Evolutionary conservation across 352 stramenopile species (phyloP).

Genomic region (Sclerospora graminicola): DNA sequence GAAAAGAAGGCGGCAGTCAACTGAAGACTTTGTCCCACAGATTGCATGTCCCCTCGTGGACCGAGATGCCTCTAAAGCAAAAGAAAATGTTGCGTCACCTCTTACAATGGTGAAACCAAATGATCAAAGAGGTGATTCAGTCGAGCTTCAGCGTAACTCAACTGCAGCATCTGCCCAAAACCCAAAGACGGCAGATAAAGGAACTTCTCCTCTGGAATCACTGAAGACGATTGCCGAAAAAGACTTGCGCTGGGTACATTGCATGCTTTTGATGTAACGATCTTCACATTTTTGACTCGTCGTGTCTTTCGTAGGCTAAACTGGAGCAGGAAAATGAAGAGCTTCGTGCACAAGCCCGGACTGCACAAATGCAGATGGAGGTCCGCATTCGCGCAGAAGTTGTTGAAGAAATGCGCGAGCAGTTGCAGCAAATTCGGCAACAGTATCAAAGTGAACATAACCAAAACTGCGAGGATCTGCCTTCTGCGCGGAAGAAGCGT

Average conservation of each 20-base stretch:
- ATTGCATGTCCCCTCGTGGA: conserved; percentile 1
- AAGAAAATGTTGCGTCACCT: conserved; percentile 4
- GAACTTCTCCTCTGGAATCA: conserved; percentile 25
- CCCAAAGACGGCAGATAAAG: conserved; percentile 9
- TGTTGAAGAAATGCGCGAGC: conserved; percentile 59
- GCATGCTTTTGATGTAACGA: not conserved
- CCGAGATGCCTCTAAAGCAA: not conserved
- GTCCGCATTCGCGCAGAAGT: conserved; percentile 50
- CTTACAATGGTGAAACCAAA: conserved; percentile 4
- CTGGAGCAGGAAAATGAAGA: conserved; percentile 59
- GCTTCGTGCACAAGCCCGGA: conserved; percentile 32
- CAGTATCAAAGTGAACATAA: conserved; percentile 40
- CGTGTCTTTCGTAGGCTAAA: conserved; percentile 18
- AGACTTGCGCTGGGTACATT: conserved; percentile 19
- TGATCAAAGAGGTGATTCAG: conserved; percentile 10
- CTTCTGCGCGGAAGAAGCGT: conserved; percentile 27
- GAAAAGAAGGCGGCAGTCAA: conserved; percentile 23
- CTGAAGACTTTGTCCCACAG: conserved; percentile 6
- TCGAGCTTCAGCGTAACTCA: not conserved
- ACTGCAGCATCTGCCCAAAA: not conserved
- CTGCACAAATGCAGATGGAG: conserved; percentile 52
- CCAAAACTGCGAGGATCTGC: conserved; percentile 21
- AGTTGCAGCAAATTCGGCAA: conserved; percentile 51
- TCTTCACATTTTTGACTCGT: not conserved
- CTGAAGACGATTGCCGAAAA: conserved; percentile 16